These are phyloP conservation scores for Zygosaccharomyces sapae DNA, from an alignment of 1,139 yeast genomes.

Conservation along the genomic window DNA sequence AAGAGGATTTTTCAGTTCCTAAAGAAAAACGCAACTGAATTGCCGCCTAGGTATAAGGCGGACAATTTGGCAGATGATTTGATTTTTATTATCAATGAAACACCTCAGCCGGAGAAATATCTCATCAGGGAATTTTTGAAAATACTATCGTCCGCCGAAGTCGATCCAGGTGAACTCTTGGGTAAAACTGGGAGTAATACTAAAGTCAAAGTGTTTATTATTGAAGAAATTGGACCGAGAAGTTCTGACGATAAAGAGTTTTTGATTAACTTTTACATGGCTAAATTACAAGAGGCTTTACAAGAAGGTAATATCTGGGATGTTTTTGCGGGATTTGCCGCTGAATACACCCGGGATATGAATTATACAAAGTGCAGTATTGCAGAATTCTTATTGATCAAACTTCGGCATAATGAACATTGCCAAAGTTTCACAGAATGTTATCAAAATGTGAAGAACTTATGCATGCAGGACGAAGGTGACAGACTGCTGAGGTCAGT, in stretches of 20 bases:
- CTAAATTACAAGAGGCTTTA: constrained; percentile 23
- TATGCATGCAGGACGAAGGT: constrained; percentile 12
- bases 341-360: constrained; percentile 26
- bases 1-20: constrained; percentile 17
- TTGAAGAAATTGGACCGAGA: constrained; percentile 27
- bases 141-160: constrained; percentile 14
- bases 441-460: constrained; percentile 15
- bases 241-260: constrained; percentile 25
- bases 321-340: constrained; percentile 13
- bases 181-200: constrained; percentile 17
- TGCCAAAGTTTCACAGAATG: constrained; percentile 13
- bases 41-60: constrained; percentile 18
- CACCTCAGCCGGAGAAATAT: constrained; percentile 5
- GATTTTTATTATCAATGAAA: constrained; percentile 13
- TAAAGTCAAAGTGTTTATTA: constrained; percentile 23
- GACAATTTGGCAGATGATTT: constrained; percentile 18
- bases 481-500: constrained; percentile 6
- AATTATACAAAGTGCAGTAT: constrained; percentile 28
- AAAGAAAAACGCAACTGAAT: constrained; percentile 10
- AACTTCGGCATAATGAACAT: constrained; percentile 15
- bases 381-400: constrained; percentile 20
- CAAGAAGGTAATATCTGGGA: constrained; percentile 20
- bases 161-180: constrained; percentile 19
- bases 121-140: constrained; percentile 12
- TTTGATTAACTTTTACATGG: constrained; percentile 27